These are phyloP conservation scores for Hanseniaspora vineae DNA, from an alignment of 805 yeast species.

Conservation along the genomic window DNA sequence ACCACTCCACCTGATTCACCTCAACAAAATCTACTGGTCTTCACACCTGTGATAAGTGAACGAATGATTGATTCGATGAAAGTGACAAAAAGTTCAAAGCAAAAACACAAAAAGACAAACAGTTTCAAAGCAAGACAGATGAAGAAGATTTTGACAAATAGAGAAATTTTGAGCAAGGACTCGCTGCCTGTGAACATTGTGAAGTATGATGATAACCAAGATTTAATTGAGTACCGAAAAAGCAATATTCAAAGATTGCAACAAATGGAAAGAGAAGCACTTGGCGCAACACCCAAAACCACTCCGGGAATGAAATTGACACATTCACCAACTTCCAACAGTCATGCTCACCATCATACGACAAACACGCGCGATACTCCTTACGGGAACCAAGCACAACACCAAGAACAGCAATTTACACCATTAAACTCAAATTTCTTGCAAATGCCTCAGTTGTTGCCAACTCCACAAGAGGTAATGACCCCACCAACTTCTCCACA, in stretches of 20 bases:
- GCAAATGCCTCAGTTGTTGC: constrained; percentile 1
- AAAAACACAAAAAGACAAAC: constrained; percentile 22
- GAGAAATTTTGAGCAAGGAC: constrained; percentile 18
- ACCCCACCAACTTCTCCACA: constrained; percentile 3
- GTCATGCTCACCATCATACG: not conserved
- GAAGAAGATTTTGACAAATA: constrained; percentile 19
- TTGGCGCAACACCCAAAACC: not conserved
- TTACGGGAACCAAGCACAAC: not conserved
- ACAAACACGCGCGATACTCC: not conserved
- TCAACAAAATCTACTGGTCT: constrained; percentile 6
- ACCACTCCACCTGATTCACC: constrained; percentile 10
- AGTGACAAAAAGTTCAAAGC: constrained; percentile 4
- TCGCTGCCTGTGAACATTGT: constrained; percentile 7
- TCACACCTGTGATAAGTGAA: constrained; percentile 17
- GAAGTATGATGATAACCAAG: not conserved
- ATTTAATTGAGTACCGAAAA: constrained; percentile 1
- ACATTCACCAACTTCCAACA: not conserved
- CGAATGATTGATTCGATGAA: constrained; percentile 21
- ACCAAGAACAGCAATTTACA: not conserved
- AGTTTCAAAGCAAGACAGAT: constrained; percentile 25
- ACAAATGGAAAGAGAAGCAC: constrained; percentile 2
- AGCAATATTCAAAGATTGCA: not conserved
- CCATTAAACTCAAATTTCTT: not conserved
- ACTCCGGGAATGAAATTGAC: not conserved
- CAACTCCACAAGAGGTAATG: not conserved